These are phyloP conservation scores for Testicularia cyperi DNA, from an alignment of 1,284 basidiomycete genomes.

Conservation along the genomic window DNA sequence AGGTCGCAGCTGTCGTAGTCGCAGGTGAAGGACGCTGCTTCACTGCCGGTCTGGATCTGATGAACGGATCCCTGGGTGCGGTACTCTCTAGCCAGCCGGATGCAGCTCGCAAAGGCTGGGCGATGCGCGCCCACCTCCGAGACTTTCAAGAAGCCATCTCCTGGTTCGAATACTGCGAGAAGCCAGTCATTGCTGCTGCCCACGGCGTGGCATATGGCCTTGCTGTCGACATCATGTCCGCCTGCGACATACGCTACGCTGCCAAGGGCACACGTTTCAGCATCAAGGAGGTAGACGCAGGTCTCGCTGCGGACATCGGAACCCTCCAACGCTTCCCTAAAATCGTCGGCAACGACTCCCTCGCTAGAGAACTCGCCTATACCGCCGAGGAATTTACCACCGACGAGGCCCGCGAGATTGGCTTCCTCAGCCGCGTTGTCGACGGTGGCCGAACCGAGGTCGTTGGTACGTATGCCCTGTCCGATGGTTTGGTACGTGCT, in stretches of 20 bases:
- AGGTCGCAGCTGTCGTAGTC: slow-evolving; percentile 56
- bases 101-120: slow-evolving; percentile 47
- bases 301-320: slow-evolving; percentile 86
- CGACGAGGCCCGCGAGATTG: slow-evolving; percentile 71
- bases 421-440: slow-evolving; percentile 76
- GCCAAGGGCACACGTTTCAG: slow-evolving; percentile 70
- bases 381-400: slow-evolving; percentile 75
- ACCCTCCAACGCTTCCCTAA: slow-evolving; percentile 83
- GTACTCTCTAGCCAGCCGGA: slow-evolving; percentile 37
- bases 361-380: slow-evolving; percentile 77
- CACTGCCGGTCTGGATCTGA: slow-evolving; percentile 58
- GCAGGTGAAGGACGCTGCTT: slow-evolving; percentile 54
- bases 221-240: slow-evolving; percentile 72
- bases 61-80: slow-evolving; percentile 13
- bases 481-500: too few species aligned
- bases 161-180: slow-evolving; percentile 67
- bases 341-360: slow-evolving; percentile 75
- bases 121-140: slow-evolving; percentile 47
- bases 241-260: slow-evolving; percentile 79
- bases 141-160: slow-evolving; percentile 58
- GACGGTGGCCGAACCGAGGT: slow-evolving; percentile 68
- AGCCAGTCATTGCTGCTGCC: slow-evolving; percentile 81
- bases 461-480: slow-evolving; percentile 46
- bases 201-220: slow-evolving; percentile 77
- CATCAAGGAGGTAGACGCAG: slow-evolving; percentile 88